These are phyloP conservation scores for Annona cherimola DNA, from an alignment of 164 flowering plant species.

Conservation along the genomic window DNA sequence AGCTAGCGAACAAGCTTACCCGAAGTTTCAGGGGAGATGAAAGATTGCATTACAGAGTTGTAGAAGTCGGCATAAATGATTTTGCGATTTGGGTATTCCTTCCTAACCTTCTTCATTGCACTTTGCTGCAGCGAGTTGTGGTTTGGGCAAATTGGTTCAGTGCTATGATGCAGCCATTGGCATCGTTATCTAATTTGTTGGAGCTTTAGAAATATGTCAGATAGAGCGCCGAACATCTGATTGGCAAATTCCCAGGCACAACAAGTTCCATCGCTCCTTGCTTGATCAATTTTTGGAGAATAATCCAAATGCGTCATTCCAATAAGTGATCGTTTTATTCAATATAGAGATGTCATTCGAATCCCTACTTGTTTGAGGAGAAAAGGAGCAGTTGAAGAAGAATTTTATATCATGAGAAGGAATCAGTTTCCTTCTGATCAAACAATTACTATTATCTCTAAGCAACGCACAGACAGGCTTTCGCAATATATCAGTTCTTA, in stretches of 20 bases:
- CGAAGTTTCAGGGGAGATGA: slow-evolving; percentile 13
- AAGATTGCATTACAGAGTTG: slow-evolving; percentile 30
- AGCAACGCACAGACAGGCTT: background rate
- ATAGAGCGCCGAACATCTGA: slow-evolving; percentile 26
- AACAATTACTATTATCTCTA: background rate
- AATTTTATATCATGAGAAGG: background rate
- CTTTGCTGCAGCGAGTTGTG: slow-evolving; percentile 28
- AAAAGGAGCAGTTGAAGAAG: background rate
- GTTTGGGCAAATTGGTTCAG: slow-evolving; percentile 24
- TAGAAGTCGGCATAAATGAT: slow-evolving; percentile 48
- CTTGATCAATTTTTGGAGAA: slow-evolving; percentile 27
- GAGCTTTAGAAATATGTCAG: slow-evolving; percentile 12
- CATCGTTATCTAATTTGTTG: slow-evolving; percentile 25
- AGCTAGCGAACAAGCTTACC: slow-evolving; percentile 18
- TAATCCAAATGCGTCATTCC: background rate
- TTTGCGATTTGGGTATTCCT: slow-evolving; percentile 22
- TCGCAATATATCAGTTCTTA: slow-evolving; percentile 5
- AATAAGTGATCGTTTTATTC: background rate
- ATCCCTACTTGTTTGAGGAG: background rate
- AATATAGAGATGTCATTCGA: background rate
- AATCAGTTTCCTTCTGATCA: background rate
- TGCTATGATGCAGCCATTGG: slow-evolving; percentile 33
- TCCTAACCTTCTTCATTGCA: slow-evolving; percentile 18
- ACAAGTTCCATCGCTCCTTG: slow-evolving; percentile 27
- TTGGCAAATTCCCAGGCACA: slow-evolving; percentile 38